These are phyloP conservation scores for Lyophyllum shimeji DNA, from an alignment of 768 basidiomycete species.

Conservation along the genomic window DNA sequence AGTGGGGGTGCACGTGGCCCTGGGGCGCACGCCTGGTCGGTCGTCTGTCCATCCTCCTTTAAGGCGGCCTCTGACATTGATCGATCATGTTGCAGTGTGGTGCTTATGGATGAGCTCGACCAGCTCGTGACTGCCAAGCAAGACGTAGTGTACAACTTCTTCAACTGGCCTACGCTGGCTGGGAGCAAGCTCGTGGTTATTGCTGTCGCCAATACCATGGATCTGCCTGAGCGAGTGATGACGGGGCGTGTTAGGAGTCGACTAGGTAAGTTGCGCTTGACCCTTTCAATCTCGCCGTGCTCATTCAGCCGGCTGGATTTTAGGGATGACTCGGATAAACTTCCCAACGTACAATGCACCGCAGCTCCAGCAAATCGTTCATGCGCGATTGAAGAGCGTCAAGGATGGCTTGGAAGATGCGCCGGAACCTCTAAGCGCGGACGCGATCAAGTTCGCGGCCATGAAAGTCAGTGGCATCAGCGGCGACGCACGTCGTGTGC, in stretches of 20 bases:
- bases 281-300: neutral
- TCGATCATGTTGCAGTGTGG: constrained; percentile 58
- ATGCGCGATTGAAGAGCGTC: constrained; percentile 70
- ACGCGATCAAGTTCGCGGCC: constrained; percentile 85
- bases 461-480: constrained; percentile 72
- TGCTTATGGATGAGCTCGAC: constrained; percentile 98
- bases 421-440: constrained; percentile 53
- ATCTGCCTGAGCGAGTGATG: constrained; percentile 93
- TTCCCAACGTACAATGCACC: constrained; percentile 84
- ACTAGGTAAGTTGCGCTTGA: constrained; percentile 55
- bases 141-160: constrained; percentile 99
- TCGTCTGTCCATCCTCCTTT: neutral
- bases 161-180: constrained; percentile 96
- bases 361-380: constrained; percentile 84
- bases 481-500: constrained; percentile 89
- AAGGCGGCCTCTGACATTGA: constrained; percentile 1
- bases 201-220: constrained; percentile 98
- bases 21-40: constrained; percentile 85
- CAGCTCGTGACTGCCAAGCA: constrained; percentile 95
- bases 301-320: neutral
- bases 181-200: constrained; percentile 91
- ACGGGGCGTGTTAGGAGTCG: constrained; percentile 90
- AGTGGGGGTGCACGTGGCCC: constrained; percentile 62
- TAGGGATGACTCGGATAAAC: constrained; percentile 89
- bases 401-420: constrained; percentile 49